Evolutionary conservation across 352 stramenopile genomes (phyloP).

Genomic region (Halophytophthora polymorphica): DNA sequence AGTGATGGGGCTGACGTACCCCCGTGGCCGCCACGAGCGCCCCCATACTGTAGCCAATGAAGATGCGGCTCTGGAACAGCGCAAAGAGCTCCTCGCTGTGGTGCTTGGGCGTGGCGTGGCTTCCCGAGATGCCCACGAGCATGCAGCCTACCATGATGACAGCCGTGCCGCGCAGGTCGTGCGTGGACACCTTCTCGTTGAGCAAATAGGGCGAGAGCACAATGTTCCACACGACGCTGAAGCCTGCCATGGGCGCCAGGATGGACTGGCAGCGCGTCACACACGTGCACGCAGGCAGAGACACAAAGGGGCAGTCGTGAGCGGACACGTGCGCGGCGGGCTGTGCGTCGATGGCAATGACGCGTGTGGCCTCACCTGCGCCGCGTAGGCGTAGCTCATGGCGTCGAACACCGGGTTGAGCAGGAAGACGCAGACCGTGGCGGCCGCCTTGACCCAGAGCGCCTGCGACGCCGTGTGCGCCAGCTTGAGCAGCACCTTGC

Average conservation of each 20-base stretch:
- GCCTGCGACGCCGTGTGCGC: constrained; percentile 64
- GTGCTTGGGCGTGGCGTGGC: constrained; percentile 76
- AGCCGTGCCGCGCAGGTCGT: constrained; percentile 68
- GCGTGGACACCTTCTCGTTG: constrained; percentile 68
- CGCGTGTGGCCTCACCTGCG: constrained; percentile 42
- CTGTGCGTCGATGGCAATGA: neutral
- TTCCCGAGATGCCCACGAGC: constrained; percentile 75
- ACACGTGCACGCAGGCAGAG: constrained; percentile 10
- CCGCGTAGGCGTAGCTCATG: constrained; percentile 84
- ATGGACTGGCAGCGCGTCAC: constrained; percentile 49
- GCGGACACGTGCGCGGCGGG: constrained; percentile 8
- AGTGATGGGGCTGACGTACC: constrained; percentile 33
- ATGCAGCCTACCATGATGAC: constrained; percentile 77
- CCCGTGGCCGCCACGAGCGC: constrained; percentile 30
- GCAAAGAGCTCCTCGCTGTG: constrained; percentile 75
- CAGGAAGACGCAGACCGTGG: constrained; percentile 77
- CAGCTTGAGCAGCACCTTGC: constrained; percentile 87
- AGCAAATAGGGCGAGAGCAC: constrained; percentile 79
- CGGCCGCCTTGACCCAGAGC: constrained; percentile 56
- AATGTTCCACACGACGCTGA: constrained; percentile 89
- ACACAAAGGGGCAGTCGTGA: constrained; percentile 19
- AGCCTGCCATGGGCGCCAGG: constrained; percentile 81
- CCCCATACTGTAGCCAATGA: constrained; percentile 64
- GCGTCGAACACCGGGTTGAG: constrained; percentile 85
- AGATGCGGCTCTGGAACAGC: constrained; percentile 67